Percentiles rank a stretch among this genome's conserved stretches.
These are phyloP conservation scores for Termitomyces bulborhizus DNA, from an alignment of 768 basidiomycete genomes.

Conservation along the genomic window DNA sequence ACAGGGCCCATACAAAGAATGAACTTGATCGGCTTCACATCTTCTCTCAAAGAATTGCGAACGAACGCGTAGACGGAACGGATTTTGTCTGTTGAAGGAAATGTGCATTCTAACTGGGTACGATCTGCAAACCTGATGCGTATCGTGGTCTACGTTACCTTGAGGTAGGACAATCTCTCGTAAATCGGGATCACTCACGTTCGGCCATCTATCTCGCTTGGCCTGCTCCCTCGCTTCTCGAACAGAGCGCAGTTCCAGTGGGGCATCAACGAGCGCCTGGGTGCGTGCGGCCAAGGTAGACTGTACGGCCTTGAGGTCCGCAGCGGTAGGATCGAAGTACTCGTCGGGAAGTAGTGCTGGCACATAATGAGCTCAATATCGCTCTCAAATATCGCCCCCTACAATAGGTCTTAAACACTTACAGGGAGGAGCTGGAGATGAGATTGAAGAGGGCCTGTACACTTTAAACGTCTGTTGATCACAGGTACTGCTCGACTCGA, in stretches of 20 bases:
- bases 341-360: conserved; percentile 58
- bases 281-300: conserved; percentile 54
- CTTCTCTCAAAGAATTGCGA: conserved; percentile 60
- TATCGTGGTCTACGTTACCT: conserved; percentile 61
- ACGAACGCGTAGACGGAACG: conserved; percentile 83
- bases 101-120: conserved; percentile 72
- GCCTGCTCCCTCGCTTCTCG: conserved; percentile 57
- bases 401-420: conserved; percentile 16
- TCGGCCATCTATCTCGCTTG: conserved; percentile 67
- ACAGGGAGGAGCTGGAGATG: conserved; percentile 25
- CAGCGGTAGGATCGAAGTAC: conserved; percentile 65
- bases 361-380: background rate
- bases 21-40: conserved; percentile 76
- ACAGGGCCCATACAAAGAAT: conserved; percentile 59
- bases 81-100: conserved; percentile 77
- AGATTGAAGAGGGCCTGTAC: conserved; percentile 34
- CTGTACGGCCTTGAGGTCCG: conserved; percentile 69
- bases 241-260: conserved; percentile 57
- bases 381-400: background rate
- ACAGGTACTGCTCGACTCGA: background rate
- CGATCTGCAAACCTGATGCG: conserved; percentile 78
- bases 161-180: background rate
- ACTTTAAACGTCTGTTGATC: conserved; percentile 34
- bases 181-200: conserved; percentile 32
- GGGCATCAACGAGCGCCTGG: conserved; percentile 60